These are phyloP conservation scores for Saccharomyces pastorianus DNA, from an alignment of 1,139 yeast genomes.

Conservation along the genomic window DNA sequence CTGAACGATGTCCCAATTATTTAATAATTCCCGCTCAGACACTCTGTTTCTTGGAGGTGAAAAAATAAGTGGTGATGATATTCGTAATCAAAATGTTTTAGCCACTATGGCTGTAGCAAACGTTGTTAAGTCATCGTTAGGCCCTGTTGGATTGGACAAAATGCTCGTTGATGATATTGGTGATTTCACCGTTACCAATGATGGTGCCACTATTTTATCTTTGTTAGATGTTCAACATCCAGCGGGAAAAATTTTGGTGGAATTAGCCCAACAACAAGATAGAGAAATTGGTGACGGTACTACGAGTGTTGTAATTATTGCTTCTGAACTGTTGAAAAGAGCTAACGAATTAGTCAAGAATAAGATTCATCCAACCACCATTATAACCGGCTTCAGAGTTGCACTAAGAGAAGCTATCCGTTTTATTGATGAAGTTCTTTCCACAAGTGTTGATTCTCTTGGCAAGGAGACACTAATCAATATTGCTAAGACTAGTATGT, in stretches of 20 bases:
- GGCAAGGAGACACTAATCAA: conserved; percentile 78
- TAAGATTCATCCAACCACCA: conserved; percentile 95
- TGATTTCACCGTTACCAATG: conserved; percentile 97
- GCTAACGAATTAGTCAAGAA: conserved; percentile 92
- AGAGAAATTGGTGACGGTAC: conserved; percentile 99
- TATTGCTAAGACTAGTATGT: conserved; percentile 96
- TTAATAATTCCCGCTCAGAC: conserved; percentile 73
- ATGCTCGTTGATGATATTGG: conserved; percentile 99
- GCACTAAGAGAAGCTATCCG: conserved; percentile 89
- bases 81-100: conserved; percentile 88
- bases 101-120: conserved; percentile 97
- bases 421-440: conserved; percentile 77
- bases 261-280: conserved; percentile 97
- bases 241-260: conserved; percentile 94
- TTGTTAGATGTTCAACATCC: conserved; percentile 96
- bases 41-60: conserved; percentile 93
- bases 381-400: conserved; percentile 89
- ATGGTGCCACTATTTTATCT: conserved; percentile 92
- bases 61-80: conserved; percentile 91
- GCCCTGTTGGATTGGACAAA: conserved; percentile 97
- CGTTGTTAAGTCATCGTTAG: conserved; percentile 91
- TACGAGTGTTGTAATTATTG: conserved; percentile 91
- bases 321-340: conserved; percentile 82
- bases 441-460: conserved; percentile 69
- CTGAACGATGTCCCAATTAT: conserved; percentile 44